phyloP scores from a whole-genome alignment of 139 green algal genomes.

The Desmodesmus armatus region DNA sequence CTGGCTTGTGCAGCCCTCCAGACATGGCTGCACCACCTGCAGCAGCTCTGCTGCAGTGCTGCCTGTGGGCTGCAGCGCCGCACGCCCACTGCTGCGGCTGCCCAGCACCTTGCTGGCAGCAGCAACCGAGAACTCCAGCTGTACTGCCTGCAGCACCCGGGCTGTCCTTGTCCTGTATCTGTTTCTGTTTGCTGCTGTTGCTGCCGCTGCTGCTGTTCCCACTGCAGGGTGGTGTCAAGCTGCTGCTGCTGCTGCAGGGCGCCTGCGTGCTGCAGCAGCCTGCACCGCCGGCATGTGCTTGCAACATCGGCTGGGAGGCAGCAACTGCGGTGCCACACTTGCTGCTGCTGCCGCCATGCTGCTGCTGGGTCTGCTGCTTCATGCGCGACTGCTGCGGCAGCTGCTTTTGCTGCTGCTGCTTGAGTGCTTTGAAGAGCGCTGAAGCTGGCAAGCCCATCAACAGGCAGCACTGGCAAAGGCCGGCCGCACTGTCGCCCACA shows the following conservation, averaged over 20 bases:
- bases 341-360: neutral
- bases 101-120: too few species aligned
- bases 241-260: constrained; percentile 7
- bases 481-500: neutral
- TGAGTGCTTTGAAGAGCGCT: neutral
- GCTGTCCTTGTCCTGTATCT: too few species aligned
- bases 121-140: too few species aligned
- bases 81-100: too few species aligned
- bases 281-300: constrained; percentile 1
- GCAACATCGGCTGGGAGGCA: neutral
- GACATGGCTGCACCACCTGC: too few species aligned
- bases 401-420: constrained; percentile 4
- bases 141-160: too few species aligned
- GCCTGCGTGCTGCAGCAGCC: neutral
- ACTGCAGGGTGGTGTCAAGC: neutral
- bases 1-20: too few species aligned
- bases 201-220: neutral
- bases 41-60: too few species aligned
- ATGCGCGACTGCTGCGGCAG: neutral
- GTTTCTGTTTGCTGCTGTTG: neutral
- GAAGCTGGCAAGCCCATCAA: constrained; percentile 14
- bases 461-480: constrained; percentile 19
- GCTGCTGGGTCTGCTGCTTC: neutral
- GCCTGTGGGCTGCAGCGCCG: too few species aligned
- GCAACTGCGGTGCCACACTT: constrained; percentile 2